Evolutionary conservation across 345 rosid species (phyloP), one percentile per base, ranked within the genome.

Genomic region (Murraya paniculata): DNA sequence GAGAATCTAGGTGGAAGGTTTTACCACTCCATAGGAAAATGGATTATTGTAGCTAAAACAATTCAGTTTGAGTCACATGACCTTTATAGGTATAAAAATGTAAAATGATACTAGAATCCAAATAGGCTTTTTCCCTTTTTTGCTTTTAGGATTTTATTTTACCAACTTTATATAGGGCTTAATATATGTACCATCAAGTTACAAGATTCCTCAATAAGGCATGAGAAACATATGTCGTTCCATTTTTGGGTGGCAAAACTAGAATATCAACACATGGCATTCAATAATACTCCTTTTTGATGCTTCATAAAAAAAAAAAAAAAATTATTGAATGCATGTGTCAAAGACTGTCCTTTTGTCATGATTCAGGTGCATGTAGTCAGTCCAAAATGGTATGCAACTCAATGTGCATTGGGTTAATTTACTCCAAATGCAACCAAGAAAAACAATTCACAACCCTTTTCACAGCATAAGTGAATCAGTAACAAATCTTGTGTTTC

Each of bases 161-260:
- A 53, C 57, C 21, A 53, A 53, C 57, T 53, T 53, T 53, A 1
- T 18, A 53, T 53, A 18, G 57, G 22, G 57, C 57, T 1, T 53
- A 18, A 53, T 53, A 59, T 10, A 67, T 36, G 24, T 22, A 41
- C 28, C 24, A 67, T 39, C 33, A 68, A 68, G 33, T 14, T 53
- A 53, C 22, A 6, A 70, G 59, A 48, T 28, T 70, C 24, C 16
- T 16, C 10, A 68, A 70, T 45, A 70, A 18, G 81, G 77, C 81
- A 73, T 69, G 81, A 84, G 71, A 77, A 79, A 69, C 83, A 81
- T 82, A 55, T 79, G 85, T 75, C 83, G 67, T 77, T 79, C 59
- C 50, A 75, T 21, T 39, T 73, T 80, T 65, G 72, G 73, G 76
- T 53, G 57, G 41, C 67, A 62, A 69, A 35, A 50, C 27, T 61